phyloP scores from a whole-genome alignment of 1,284 basidiomycete genomes.

The Agaricales sp. region DNA sequence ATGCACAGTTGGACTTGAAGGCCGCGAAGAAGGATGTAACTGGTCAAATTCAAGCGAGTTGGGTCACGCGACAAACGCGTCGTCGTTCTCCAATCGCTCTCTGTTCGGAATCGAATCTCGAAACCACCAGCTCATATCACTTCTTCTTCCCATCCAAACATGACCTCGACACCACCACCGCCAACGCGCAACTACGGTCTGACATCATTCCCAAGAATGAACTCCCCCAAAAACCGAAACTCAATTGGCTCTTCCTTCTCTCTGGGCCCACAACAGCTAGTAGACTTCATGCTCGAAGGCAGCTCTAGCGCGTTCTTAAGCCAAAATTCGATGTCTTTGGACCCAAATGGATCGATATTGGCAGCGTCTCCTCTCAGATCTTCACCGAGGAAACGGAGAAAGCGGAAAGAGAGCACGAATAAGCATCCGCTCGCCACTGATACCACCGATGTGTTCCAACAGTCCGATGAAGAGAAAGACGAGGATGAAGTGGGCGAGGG shows the following conservation, averaged over 20 bases:
- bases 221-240: not conserved
- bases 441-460: slow-evolving; percentile 66
- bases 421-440: slow-evolving; percentile 66
- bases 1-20: no score
- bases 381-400: slow-evolving; percentile 44
- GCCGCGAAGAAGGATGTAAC: no score
- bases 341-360: slow-evolving; percentile 67
- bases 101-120: no score
- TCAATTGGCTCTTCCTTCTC: slow-evolving; percentile 69
- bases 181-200: not conserved
- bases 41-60: no score
- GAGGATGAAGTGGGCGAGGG: slow-evolving; percentile 36
- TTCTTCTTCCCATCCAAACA: not conserved
- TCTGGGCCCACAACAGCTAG: slow-evolving; percentile 63
- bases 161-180: not conserved
- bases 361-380: slow-evolving; percentile 56
- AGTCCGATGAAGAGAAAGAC: slow-evolving; percentile 46
- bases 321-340: slow-evolving; percentile 46
- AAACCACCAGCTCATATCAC: no score
- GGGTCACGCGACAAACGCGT: no score
- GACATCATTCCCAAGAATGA: not conserved
- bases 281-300: slow-evolving; percentile 54
- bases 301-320: slow-evolving; percentile 47
- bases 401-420: slow-evolving; percentile 33
- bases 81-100: no score